Evolutionary conservation across 192 early-diverging fungal species (phyloP).

Genomic region (Podila clonocystis): DNA sequence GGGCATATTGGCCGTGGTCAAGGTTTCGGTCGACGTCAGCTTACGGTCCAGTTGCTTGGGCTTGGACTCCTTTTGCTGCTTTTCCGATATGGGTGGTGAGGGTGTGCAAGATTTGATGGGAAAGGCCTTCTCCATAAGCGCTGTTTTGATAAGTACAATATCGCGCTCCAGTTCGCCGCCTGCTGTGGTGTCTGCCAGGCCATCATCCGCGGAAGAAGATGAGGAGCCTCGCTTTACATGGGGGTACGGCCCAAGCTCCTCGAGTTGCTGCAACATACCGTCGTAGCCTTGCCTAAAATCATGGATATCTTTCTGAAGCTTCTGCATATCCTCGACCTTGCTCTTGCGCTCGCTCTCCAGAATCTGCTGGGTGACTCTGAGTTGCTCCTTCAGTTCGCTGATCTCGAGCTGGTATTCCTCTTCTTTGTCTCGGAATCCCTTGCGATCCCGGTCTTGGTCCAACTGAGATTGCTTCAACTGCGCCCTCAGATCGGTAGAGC

Average conservation of each 20-base stretch:
- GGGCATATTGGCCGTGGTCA: constrained; percentile 30
- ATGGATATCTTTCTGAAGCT: constrained; percentile 31
- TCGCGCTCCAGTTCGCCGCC: constrained; percentile 38
- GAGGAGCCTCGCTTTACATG: constrained; percentile 33
- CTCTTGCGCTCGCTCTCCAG: constrained; percentile 34
- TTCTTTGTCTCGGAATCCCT: constrained; percentile 44
- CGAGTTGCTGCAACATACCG: constrained; percentile 29
- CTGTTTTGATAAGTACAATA: constrained; percentile 19
- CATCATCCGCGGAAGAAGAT: constrained; percentile 39
- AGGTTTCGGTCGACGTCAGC: constrained; percentile 37
- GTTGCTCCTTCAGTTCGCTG: constrained; percentile 27
- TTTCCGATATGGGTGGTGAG: constrained; percentile 15
- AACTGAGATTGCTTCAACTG: constrained; percentile 22
- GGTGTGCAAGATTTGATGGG: constrained; percentile 14
- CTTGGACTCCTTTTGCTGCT: constrained; percentile 11
- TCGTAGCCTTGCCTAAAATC: constrained; percentile 39
- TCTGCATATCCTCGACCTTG: constrained; percentile 45
- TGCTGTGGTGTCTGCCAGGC: constrained; percentile 37
- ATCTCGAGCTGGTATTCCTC: constrained; percentile 42
- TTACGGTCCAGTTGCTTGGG: constrained; percentile 31
- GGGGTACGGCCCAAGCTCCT: constrained; percentile 13
- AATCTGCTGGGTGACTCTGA: constrained; percentile 20
- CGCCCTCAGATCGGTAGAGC: constrained; percentile 19
- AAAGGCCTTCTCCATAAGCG: constrained; percentile 7
- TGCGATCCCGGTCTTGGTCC: constrained; percentile 19